Conservation (phyloP, 2,329 filamentous ascomycete species). For the Sarocladium oryzae region DNA sequence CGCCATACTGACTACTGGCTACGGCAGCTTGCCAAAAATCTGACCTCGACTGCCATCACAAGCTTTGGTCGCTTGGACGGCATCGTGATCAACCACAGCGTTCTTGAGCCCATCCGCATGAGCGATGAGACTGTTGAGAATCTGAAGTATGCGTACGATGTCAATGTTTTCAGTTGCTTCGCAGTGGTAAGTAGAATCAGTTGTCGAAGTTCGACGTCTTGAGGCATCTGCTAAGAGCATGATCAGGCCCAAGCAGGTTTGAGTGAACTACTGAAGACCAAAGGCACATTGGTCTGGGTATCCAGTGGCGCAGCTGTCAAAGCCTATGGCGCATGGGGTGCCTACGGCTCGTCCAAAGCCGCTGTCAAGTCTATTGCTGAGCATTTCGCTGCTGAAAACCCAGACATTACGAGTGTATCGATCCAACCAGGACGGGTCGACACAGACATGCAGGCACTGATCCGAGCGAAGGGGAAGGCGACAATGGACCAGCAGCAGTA, state of each 20-base stretch:
- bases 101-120: constrained; percentile 69
- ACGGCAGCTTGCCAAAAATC: not conserved
- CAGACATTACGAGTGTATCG: constrained; percentile 63
- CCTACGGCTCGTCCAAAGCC: constrained; percentile 79
- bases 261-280: constrained; percentile 57
- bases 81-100: constrained; percentile 82
- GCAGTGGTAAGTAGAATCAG: constrained; percentile 54
- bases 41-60: constrained; percentile 44
- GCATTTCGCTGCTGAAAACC: constrained; percentile 71
- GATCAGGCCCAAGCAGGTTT: constrained; percentile 63
- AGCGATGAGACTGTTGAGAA: constrained; percentile 61
- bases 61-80: constrained; percentile 71
- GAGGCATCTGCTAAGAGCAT: not conserved
- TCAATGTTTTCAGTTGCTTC: constrained; percentile 82
- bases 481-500: constrained; percentile 53
- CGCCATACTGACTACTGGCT: not conserved
- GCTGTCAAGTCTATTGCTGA: constrained; percentile 72
- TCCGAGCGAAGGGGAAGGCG: constrained; percentile 55
- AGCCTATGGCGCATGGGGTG: constrained; percentile 67
- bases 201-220: not conserved
- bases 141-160: constrained; percentile 71
- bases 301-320: constrained; percentile 70
- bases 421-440: constrained; percentile 77
- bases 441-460: constrained; percentile 82
- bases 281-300: constrained; percentile 69